Evolutionary conservation across 106 monocot species (phyloP).

Genomic region (Allium sativum): DNA sequence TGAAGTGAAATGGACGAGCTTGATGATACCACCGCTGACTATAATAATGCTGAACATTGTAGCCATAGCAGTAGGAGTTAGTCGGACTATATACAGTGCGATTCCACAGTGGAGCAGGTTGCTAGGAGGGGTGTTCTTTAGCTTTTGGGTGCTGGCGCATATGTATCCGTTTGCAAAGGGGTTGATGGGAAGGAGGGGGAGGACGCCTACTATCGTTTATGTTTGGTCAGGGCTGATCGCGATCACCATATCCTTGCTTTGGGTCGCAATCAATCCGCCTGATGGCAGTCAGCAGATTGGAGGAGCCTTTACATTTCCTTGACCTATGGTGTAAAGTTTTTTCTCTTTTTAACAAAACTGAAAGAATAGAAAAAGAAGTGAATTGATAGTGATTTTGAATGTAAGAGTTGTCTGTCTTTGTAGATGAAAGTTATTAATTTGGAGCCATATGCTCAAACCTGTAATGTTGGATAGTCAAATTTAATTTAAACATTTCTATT

Average conservation of each 20-base stretch:
- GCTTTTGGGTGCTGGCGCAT: constrained; percentile 91
- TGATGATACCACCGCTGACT: constrained; percentile 68
- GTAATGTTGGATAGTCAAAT: constrained; percentile 5
- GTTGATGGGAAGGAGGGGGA: constrained; percentile 74
- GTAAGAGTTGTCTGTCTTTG: neutral
- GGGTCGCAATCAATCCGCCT: constrained; percentile 65
- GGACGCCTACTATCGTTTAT: constrained; percentile 73
- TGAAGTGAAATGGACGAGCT: constrained; percentile 46
- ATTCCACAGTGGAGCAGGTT: constrained; percentile 86
- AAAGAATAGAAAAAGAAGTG: too few species aligned
- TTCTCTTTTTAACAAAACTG: neutral
- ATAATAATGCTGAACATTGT: constrained; percentile 90
- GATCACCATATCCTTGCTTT: constrained; percentile 81
- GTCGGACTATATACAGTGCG: constrained; percentile 61
- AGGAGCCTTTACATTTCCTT: constrained; percentile 75
- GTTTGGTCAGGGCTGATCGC: constrained; percentile 81
- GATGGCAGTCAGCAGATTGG: constrained; percentile 44
- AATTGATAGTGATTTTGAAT: neutral
- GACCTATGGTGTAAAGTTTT: constrained; percentile 4
- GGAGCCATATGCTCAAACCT: neutral
- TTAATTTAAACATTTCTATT: constrained; percentile 2
- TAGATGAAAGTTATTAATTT: neutral
- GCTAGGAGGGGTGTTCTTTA: constrained; percentile 84
- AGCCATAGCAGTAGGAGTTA: constrained; percentile 68
- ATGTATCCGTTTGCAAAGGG: constrained; percentile 93